phyloP scores from a whole-genome alignment of 2,329 filamentous ascomycete genomes.

The Penicillium sp. region DNA sequence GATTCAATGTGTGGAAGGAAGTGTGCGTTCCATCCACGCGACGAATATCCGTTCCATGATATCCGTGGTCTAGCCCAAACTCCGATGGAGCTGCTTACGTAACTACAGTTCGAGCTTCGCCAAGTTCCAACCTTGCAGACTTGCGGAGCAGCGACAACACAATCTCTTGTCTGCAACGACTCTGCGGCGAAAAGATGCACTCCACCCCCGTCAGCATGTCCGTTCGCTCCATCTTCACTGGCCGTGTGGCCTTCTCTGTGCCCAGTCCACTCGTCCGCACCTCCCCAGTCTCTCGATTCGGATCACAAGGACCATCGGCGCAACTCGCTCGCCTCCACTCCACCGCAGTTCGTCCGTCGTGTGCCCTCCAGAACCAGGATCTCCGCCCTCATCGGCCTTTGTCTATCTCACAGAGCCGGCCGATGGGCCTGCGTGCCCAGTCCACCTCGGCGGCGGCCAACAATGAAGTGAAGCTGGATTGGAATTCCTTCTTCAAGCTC shows the following conservation, averaged over 20 bases:
- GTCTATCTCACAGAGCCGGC: slow-evolving; percentile 9
- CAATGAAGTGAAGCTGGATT: slow-evolving; percentile 61
- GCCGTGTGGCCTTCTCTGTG: slow-evolving; percentile 28
- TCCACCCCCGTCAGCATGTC: slow-evolving; percentile 31
- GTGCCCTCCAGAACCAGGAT: slow-evolving; percentile 17
- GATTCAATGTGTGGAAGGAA: no score
- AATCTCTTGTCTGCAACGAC: slow-evolving; percentile 1
- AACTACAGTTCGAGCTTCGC: slow-evolving; percentile 18
- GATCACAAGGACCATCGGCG: slow-evolving; percentile 24
- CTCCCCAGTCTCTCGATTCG: slow-evolving; percentile 16
- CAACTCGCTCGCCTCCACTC: slow-evolving; percentile 29
- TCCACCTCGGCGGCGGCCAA: slow-evolving; percentile 35
- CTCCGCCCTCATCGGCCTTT: slow-evolving; percentile 11
- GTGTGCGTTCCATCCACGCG: no score
- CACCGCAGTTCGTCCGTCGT: slow-evolving; percentile 15
- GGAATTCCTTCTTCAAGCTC: slow-evolving; percentile 91
- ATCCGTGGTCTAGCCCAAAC: not conserved
- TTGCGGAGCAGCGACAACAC: not conserved
- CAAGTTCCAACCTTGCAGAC: not conserved
- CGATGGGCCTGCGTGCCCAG: slow-evolving; percentile 25
- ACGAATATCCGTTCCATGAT: no score
- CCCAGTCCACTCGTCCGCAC: slow-evolving; percentile 26
- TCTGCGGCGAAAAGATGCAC: slow-evolving; percentile 26
- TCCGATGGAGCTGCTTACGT: slow-evolving; percentile 19
- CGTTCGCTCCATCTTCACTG: slow-evolving; percentile 35